Evolutionary conservation across 768 basidiomycete species (phyloP), one percentile per base, ranked within the genome.

Genomic region (Russula brevipes): DNA sequence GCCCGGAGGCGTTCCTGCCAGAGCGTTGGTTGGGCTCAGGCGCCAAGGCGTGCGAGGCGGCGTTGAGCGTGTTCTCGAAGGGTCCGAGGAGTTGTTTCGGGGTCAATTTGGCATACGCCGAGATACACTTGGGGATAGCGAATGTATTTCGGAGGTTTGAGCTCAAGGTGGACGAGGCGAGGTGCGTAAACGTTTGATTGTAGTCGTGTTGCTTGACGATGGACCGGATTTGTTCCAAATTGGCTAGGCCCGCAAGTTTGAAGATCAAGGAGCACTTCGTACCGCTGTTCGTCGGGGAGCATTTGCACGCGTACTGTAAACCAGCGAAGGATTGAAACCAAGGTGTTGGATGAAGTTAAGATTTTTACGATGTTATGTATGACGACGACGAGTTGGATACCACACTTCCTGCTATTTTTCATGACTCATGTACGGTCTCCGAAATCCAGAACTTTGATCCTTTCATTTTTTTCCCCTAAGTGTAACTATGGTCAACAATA

Each of bases 61-160:
- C 77, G 59, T 70, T 81, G 9, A 77, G 79, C 6, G 66, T 76
- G 16, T 80, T 81, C 65, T 77, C 77, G 30, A 79, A 76, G 66
- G 80, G 79, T 0, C 78, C 78, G 6, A 68, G 80, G n/a, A 76
- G 75, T 52, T 80, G 80, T 60, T 60, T 80, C 5, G 79, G 78
- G 11, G 75, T 79, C 30, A 80, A 79, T 62, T 72, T 81, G 14
- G 80, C 75, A 8, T 79, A 77, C 75, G 76, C 76, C 51, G 76
- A 80, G 68, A 68, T 81, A 8, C 77, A 78, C 59, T 71, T 79
- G 38, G 74, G 74, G 30, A 69, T 80, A 53, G 79, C 74, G 3
- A 76, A 76, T 53, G 38, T 79, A 3, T 78, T 79, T 70, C 69
- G 77, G 44, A 77, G 73, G 56, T 69, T 78, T 31, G 72, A 76